Evolutionary conservation across 805 yeast species (phyloP), one percentile per base, ranked within the genome.

Genomic region (Kodamaea kaohsiungensis): DNA sequence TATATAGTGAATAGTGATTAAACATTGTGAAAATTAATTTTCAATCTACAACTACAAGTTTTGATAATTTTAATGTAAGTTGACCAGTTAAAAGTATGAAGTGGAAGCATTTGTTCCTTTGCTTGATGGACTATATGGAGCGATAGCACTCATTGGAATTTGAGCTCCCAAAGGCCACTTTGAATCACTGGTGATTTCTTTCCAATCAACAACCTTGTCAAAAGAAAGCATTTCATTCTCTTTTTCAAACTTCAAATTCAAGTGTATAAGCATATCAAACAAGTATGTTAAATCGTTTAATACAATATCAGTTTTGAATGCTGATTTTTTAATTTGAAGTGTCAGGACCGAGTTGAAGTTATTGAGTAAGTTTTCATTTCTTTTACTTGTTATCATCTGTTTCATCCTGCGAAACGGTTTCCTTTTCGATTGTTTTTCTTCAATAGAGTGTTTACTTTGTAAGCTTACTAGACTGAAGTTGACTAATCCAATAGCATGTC

Each of bases 401-500:
- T 62, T 69, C 40, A 74, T 48, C 53, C 62, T 62, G 17, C 57
- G 45, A 3, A 64, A 39, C 13, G 48, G 47, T 13, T 56, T 46
- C 2, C 45, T 17, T 13, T 57, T 53, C 19, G 52, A 17, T 47
- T 51, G 46, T 18, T 45, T 51, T 25, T 43, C 55, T 8, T n/a
- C 16, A 15, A 38, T 46, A 13, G 33, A 12, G 17, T 42, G 35
- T 56, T 72, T 74, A 51, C 72, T 70, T 55, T 76, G 80, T 19
- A 76, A 62, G 27, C 65, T 61, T 9, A 76, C 55, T 10, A 76
- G 61, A 18, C 76, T 57, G 46, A 65, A 67, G 53, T 77, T 74
- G 2, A 79, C 59, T 33, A 78, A 66, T 1, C 83, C 84, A 40
- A 80, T 68, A 3, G 80, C 75, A n/a, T 68, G 69, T 7, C 84